phyloP scores from a whole-genome alignment of 2,329 filamentous ascomycete species.

The Alternaria sp. region DNA sequence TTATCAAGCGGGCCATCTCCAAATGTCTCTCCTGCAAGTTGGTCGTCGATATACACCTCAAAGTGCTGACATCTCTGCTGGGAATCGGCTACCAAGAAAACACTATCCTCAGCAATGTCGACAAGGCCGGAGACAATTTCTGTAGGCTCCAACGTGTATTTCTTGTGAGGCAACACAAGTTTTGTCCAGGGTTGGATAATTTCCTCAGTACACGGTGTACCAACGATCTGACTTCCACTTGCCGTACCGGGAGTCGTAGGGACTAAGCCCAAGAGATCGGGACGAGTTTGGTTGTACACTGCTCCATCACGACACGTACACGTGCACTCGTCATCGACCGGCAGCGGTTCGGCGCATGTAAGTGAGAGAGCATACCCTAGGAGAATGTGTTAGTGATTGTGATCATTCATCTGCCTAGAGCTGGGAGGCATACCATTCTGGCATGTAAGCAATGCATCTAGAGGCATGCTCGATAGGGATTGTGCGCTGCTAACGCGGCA shows the following conservation, averaged over 20 bases:
- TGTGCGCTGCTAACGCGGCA: not conserved
- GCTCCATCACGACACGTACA: not conserved
- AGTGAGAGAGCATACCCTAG: not conserved
- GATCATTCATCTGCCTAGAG: not conserved
- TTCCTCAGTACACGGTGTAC: not conserved
- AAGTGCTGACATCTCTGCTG: not conserved
- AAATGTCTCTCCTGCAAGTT: not conserved
- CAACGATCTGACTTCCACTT: not conserved
- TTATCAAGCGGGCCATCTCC: not conserved
- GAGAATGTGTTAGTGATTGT: not conserved
- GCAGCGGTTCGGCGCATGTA: not conserved
- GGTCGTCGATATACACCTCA: not conserved
- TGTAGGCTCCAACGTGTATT: fast-evolving
- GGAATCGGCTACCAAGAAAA: not conserved
- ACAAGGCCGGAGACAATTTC: not conserved
- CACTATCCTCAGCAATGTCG: not conserved
- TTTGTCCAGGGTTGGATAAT: not conserved
- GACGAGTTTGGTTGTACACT: not conserved
- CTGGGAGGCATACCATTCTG: not conserved
- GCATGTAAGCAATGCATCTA: not conserved
- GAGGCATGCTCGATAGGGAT: not conserved
- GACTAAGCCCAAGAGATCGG: not conserved
- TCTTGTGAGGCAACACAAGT: not conserved
- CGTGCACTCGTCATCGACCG: not conserved
- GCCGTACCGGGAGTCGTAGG: not conserved